Evolutionary conservation across 257 asterid genomes (phyloP).

Genomic region (Solanum paucissectum): DNA sequence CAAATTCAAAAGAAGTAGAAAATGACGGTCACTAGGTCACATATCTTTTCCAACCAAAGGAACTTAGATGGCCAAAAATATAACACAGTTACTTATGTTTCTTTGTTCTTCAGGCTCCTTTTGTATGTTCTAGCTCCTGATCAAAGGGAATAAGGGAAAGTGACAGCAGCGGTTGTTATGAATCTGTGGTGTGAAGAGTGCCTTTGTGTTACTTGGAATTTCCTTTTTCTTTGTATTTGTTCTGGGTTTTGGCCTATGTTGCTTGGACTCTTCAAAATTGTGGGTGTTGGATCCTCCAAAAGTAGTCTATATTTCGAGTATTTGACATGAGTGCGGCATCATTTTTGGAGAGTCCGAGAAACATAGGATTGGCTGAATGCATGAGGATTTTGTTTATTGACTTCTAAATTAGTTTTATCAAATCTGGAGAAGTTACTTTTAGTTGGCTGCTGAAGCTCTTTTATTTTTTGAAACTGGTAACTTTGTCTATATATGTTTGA

Average conservation of each 20-base stretch:
- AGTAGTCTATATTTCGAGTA: not conserved
- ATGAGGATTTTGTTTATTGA: not conserved
- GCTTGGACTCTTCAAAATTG: not conserved
- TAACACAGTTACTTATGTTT: not conserved
- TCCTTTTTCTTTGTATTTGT: not conserved
- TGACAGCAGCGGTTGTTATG: not conserved
- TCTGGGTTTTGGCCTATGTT: not conserved
- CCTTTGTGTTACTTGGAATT: not conserved
- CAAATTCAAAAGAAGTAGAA: not conserved
- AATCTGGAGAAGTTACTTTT: not conserved
- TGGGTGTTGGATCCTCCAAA: not conserved
- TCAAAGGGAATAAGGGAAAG: not conserved
- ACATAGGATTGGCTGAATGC: not conserved
- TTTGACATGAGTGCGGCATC: not conserved
- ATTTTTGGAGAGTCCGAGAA: not conserved
- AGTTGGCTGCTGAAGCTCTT: slow-evolving; percentile 28
- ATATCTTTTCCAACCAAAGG: not conserved
- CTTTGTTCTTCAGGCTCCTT: not conserved
- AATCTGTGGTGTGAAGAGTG: not conserved
- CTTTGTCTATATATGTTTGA: not conserved
- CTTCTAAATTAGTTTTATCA: not conserved
- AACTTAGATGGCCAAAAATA: not conserved
- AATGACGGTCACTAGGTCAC: not conserved
- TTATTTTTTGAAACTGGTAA: not conserved
- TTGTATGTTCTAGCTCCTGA: not conserved